Evolutionary conservation across 352 stramenopile species (phyloP).

Genomic region (Globisporangium mamillatum): DNA sequence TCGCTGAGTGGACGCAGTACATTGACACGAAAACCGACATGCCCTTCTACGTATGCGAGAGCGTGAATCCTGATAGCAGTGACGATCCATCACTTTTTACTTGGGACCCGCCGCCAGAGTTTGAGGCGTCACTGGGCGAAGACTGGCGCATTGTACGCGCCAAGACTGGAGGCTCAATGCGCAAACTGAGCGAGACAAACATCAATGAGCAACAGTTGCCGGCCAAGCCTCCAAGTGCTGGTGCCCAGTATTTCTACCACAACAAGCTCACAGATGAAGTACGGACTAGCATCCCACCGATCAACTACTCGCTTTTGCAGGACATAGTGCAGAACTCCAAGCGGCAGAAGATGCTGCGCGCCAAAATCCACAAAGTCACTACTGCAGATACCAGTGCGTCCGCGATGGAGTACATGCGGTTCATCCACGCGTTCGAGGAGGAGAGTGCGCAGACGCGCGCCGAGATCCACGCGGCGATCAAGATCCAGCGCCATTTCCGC

Average conservation of each 20-base stretch:
- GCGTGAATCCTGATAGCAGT: not conserved
- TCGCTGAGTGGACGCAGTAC: conserved; percentile 79
- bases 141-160: conserved; percentile 57
- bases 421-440: conserved; percentile 59
- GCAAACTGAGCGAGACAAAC: conserved; percentile 6
- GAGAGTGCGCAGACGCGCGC: conserved; percentile 52
- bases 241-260: conserved; percentile 61
- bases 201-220: conserved; percentile 3
- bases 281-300: conserved; percentile 38
- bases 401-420: conserved; percentile 72
- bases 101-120: conserved; percentile 71
- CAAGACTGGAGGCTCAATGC: not conserved
- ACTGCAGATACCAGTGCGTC: conserved; percentile 35
- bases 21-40: conserved; percentile 49
- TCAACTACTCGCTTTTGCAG: conserved; percentile 61
- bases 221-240: not conserved
- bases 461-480: conserved; percentile 43
- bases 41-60: conserved; percentile 44
- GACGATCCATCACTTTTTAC: conserved; percentile 25
- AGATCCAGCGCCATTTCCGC: conserved; percentile 67
- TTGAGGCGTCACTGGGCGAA: conserved; percentile 56
- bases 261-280: conserved; percentile 55
- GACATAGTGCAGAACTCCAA: conserved; percentile 74
- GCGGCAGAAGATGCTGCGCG: conserved; percentile 53
- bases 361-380: conserved; percentile 53